Evolutionary conservation across 2,329 filamentous ascomycete species (phyloP).

Genomic region (Colletotrichum phormii): DNA sequence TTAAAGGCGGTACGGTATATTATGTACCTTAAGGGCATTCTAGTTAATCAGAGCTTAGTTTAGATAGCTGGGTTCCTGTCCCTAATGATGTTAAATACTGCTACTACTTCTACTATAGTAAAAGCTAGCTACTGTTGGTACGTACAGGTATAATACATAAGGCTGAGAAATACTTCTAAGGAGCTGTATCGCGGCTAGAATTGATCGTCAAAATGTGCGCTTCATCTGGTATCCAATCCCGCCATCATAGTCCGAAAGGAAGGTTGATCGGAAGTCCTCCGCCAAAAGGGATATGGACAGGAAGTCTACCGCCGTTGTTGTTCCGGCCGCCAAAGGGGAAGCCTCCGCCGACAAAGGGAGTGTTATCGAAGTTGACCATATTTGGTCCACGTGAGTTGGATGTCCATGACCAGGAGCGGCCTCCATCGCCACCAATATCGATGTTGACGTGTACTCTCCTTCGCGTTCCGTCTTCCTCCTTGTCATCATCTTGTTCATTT

Average conservation of each 20-base stretch:
- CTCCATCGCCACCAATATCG: constrained; percentile 20
- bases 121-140: background rate
- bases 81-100: no score
- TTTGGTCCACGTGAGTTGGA: background rate
- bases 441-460: constrained; percentile 26
- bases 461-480: background rate
- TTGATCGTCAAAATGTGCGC: background rate
- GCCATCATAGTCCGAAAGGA: constrained; percentile 19
- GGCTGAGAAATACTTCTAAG: background rate
- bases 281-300: constrained; percentile 20
- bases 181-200: background rate
- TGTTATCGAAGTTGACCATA: constrained; percentile 20
- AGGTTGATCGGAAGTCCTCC: constrained; percentile 23
- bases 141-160: background rate
- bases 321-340: constrained; percentile 18
- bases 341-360: constrained; percentile 12
- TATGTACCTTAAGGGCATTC: no score
- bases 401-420: constrained; percentile 21
- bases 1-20: no score
- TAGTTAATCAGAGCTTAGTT: no score
- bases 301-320: constrained; percentile 13
- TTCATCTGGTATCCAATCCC: background rate
- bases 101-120: no score
- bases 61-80: no score
- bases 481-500: background rate